phyloP scores from a whole-genome alignment of 2,329 filamentous ascomycete species.

The Alternaria rosae region DNA sequence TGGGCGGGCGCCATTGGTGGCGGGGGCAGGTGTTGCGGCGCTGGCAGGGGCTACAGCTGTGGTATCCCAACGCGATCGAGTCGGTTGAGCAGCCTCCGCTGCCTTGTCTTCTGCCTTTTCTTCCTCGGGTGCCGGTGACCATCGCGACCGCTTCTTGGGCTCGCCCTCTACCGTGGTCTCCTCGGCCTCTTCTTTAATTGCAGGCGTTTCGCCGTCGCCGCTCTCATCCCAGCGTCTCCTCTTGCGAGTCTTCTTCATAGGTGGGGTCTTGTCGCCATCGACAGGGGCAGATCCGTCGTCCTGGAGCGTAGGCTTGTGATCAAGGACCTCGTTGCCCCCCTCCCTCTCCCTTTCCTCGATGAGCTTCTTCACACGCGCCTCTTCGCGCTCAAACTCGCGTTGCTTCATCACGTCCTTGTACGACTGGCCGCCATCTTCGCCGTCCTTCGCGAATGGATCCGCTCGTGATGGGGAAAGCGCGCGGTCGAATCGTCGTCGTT shows the following conservation, averaged over 20 bases:
- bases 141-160: slow-evolving; percentile 72
- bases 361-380: slow-evolving; percentile 80
- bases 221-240: slow-evolving; percentile 96
- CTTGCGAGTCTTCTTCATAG: slow-evolving; percentile 66
- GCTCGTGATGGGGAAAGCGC: slow-evolving; percentile 81
- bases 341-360: slow-evolving; percentile 78
- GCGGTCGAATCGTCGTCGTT: slow-evolving; percentile 92
- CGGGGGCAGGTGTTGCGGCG: slow-evolving; percentile 33
- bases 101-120: slow-evolving; percentile 43
- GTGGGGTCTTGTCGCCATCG: slow-evolving; percentile 73
- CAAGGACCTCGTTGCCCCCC: slow-evolving; percentile 65
- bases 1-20: slow-evolving; percentile 30
- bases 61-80: slow-evolving; percentile 48
- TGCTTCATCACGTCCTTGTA: slow-evolving; percentile 92
- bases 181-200: slow-evolving; percentile 25
- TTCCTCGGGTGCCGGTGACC: slow-evolving; percentile 67
- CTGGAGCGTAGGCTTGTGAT: slow-evolving; percentile 77
- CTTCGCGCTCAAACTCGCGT: slow-evolving; percentile 90
- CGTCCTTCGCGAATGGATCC: slow-evolving; percentile 82
- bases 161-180: slow-evolving; percentile 28
- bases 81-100: slow-evolving; percentile 63
- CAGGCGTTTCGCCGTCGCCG: slow-evolving; percentile 48
- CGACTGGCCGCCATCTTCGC: slow-evolving; percentile 75
- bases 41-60: slow-evolving; percentile 34
- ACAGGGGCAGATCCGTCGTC: slow-evolving; percentile 67